Percentiles rank a stretch among this genome's conserved stretches.
These are phyloP conservation scores for Sorghum bicolor DNA, from an alignment of 176 grass and related monocot species.

Conservation along the genomic window DNA sequence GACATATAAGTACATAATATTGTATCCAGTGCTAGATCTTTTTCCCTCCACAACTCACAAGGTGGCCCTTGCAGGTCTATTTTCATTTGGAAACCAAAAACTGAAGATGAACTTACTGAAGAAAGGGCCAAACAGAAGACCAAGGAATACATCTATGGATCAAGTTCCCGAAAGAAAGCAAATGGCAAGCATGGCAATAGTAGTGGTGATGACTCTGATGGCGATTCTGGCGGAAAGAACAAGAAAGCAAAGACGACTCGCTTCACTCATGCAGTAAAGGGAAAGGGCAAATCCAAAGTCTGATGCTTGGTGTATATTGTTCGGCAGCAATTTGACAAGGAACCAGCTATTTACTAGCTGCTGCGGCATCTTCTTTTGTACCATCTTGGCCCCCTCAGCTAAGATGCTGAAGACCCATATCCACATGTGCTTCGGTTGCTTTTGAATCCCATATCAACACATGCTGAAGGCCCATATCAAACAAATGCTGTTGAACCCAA, in stretches of 20 bases:
- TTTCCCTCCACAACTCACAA: neutral
- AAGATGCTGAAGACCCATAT: neutral
- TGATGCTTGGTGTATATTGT: neutral
- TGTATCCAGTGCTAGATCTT: neutral
- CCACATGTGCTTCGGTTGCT: neutral
- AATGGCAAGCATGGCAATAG: constrained; percentile 53
- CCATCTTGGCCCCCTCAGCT: neutral
- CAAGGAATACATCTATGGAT: constrained; percentile 69
- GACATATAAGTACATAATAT: neutral
- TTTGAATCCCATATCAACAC: neutral
- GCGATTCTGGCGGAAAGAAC: constrained; percentile 47
- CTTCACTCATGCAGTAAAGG: constrained; percentile 43
- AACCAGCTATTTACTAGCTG: neutral
- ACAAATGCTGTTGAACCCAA: neutral
- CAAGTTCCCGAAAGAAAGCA: constrained; percentile 45
- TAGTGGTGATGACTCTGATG: constrained; percentile 54
- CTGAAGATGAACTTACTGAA: constrained; percentile 21
- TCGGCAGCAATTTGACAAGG: constrained; percentile 3
- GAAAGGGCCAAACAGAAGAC: constrained; percentile 46
- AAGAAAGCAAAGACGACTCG: constrained; percentile 54
- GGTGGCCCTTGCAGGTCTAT: constrained; percentile 53
- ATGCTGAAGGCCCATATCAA: too few relatives aligned
- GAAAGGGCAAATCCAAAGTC: constrained; percentile 57
- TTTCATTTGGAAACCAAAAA: constrained; percentile 87
- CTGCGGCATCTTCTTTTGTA: constrained; percentile 3